phyloP scores from a whole-genome alignment of 345 rosid genomes.

The Eucalyptus regnans region DNA sequence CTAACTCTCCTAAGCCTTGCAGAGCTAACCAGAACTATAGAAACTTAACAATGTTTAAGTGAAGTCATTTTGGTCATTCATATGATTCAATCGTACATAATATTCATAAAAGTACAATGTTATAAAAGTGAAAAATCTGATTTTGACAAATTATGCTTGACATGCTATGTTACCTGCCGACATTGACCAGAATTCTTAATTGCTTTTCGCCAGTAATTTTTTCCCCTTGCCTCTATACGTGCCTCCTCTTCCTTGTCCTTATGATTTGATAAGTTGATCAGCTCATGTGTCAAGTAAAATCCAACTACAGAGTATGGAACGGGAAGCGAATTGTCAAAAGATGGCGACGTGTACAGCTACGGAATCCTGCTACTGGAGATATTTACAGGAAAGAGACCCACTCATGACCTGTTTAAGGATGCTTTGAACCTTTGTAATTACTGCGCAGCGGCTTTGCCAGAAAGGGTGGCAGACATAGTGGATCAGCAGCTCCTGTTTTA shows the following conservation, averaged over 20 bases:
- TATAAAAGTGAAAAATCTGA: neutral
- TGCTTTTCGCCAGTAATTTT: too few species aligned
- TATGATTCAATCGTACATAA: neutral
- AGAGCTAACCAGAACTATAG: neutral
- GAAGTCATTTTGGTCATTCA: neutral
- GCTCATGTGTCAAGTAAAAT: neutral
- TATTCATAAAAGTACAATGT: neutral
- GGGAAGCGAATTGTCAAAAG: neutral
- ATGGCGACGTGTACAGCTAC: neutral
- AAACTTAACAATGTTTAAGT: neutral
- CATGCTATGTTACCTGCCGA: neutral
- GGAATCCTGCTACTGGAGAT: neutral
- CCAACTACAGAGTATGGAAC: neutral
- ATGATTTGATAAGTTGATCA: neutral
- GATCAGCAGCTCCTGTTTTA: too few species aligned
- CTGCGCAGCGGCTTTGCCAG: too few species aligned
- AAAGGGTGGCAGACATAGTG: too few species aligned
- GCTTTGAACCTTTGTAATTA: too few species aligned
- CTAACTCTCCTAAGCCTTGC: neutral
- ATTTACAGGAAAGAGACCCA: too few species aligned
- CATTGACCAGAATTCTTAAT: too few species aligned
- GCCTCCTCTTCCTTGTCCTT: neutral
- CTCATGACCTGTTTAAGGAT: too few species aligned
- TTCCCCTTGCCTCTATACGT: neutral
- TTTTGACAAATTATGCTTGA: neutral